Evolutionary conservation across 352 stramenopile genomes (phyloP), one percentile per base, ranked within the genome.

Genomic region (Pythium rhizo-oryzae): DNA sequence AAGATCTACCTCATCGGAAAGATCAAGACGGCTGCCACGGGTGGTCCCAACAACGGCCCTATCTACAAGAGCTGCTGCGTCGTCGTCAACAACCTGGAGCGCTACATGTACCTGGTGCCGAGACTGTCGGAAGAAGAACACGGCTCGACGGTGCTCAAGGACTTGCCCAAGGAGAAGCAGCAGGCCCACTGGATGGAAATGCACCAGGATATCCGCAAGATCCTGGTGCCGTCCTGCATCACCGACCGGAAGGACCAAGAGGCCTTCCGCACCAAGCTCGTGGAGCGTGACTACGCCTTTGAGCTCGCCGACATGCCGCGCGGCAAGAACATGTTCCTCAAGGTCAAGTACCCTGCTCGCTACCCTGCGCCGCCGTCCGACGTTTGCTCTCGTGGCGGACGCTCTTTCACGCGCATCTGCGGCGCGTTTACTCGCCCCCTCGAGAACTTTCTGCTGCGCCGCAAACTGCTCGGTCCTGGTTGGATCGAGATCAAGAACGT

Each of bases 1-100:
- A 96, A 97, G 54, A 88, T 99, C 54, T 99, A 98, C 74, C 68
- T 99, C 8, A 99, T 99, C 67, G 98, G 98, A 47, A 99, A 99
- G 77, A 95, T 99, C 57, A 88, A 89, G 58, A 72, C 72, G 19
- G 68, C 75, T 0, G 78, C 70, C 21, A 62, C 67, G 0, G 70
- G 74, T 43, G 69, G 64, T 1, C 76, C 79, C 37, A 54, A 70
- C 25, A 37, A 80, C 18, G 77, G 76, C 1, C 68, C 82, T 11
- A 75, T 78, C 30, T 98, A 97, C 77, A 91, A 98, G 24, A 99
- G 92, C 72, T 98, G 93, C 77, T 99, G 97, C 71, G 93, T 99
- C 19, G 85, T 96, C 18, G 96, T 99, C 21, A 93, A 97, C 65
- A 97, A 98, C 60, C 86, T 99, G 52, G 78, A 97, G 58, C 90